phyloP scores from a whole-genome alignment of 192 early-diverging fungal species.

The Phycomyces nitens region DNA sequence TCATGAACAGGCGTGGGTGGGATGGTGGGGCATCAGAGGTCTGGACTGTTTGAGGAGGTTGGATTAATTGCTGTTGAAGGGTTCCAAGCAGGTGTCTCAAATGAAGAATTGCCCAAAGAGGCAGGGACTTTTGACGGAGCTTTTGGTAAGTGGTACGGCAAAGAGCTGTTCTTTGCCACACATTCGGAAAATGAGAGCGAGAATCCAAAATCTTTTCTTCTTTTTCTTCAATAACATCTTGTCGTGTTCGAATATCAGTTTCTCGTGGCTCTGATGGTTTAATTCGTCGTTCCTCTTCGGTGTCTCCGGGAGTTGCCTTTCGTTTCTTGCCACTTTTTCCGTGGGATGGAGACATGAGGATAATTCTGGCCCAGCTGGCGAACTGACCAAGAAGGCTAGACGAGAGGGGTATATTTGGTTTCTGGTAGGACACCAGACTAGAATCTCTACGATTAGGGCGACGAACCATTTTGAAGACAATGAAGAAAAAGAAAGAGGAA shows the following conservation, averaged over 20 bases:
- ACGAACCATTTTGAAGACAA: neutral
- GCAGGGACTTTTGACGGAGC: conserved; percentile 1
- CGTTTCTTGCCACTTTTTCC: neutral
- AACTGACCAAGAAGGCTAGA: neutral
- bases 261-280: neutral
- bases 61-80: neutral
- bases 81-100: conserved; percentile 1
- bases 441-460: neutral
- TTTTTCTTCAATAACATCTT: neutral
- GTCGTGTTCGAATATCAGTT: conserved; percentile 1
- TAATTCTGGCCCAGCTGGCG: conserved; percentile 12
- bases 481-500: neutral
- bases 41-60: neutral
- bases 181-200: conserved; percentile 4
- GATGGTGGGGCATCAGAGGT: neutral
- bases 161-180: conserved; percentile 3
- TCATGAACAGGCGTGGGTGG: neutral
- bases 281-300: neutral
- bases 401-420: neutral
- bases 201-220: neutral
- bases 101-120: conserved; percentile 11
- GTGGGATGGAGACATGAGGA: neutral
- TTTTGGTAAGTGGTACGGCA: conserved; percentile 12
- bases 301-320: neutral
- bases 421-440: neutral